A percentile compares a stretch with the other conserved stretches of the same genome.
Conservation (phyloP, 805 yeast species). For the Cyberlindnera maclurae region DNA sequence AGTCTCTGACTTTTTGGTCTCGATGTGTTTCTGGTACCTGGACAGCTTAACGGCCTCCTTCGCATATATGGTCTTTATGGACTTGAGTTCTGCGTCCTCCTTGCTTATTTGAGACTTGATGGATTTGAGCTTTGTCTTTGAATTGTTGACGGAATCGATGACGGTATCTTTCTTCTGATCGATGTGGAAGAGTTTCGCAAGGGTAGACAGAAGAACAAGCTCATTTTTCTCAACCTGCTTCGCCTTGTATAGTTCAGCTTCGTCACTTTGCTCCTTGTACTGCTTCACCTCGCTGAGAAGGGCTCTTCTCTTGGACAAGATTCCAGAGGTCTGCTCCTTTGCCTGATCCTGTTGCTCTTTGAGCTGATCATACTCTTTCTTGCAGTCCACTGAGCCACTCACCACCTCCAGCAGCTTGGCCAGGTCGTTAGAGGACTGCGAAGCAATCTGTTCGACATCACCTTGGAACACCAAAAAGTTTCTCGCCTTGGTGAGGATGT, state of each 20-base stretch:
- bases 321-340: constrained; percentile 52
- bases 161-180: constrained; percentile 29
- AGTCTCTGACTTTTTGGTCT: constrained; percentile 30
- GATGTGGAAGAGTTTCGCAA: constrained; percentile 63
- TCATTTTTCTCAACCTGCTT: constrained; percentile 43
- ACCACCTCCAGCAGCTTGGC: constrained; percentile 71
- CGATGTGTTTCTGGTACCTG: constrained; percentile 33
- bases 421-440: constrained; percentile 74
- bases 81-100: constrained; percentile 32
- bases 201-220: constrained; percentile 40
- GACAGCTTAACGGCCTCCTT: constrained; percentile 37
- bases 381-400: constrained; percentile 70
- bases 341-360: constrained; percentile 60
- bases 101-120: constrained; percentile 28
- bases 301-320: constrained; percentile 62
- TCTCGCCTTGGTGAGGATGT: constrained; percentile 79
- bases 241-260: constrained; percentile 58
- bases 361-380: constrained; percentile 58
- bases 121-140: constrained; percentile 24
- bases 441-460: constrained; percentile 88
- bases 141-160: constrained; percentile 19
- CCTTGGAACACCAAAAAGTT: constrained; percentile 95
- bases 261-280: constrained; percentile 67
- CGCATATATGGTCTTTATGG: constrained; percentile 37
- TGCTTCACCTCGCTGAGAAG: constrained; percentile 69